Evolutionary conservation across 2,329 filamentous ascomycete species (phyloP), one percentile per base, ranked within the genome.

Genomic region (Sarocladium brachiariae): DNA sequence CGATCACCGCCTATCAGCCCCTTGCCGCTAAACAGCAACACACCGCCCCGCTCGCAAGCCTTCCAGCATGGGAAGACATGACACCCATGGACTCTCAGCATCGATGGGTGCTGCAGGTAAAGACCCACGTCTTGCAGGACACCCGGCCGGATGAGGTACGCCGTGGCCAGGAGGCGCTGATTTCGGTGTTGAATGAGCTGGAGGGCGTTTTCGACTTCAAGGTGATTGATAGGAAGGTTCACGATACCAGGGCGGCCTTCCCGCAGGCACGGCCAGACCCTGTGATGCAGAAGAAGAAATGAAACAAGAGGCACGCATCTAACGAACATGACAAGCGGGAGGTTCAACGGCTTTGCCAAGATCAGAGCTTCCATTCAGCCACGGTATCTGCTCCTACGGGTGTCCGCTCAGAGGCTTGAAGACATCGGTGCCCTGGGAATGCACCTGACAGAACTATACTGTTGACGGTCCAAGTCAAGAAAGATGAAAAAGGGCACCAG

Each of bases 141-240:
- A 77, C 72, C 55, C 74, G 77, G 49, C 79, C 78, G 0, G 77
- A 80, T 33, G 77, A 79, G 58, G 70, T 83, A 25, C 69, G 74
- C 39, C 74, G 78, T 56, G 78, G 70, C 0, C 72, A 75, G 35
- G 75, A 77, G n/a, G 69, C 73, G 54, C 64, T 85, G 4, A 55
- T 73, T 16, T 66, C 62, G 1, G 63, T 76, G 1, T 68, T 71
- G 30, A 65, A 63, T 11, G 72, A 78, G 49, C 66, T 82, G 6
- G 69, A 72, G 2, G 75, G 76, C 0, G 71, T 74, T 0, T 77
- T 81, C 53, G 71, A 76, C 31, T 78, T 81, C 56, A 68, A 69
- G 51, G 58, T 65, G 3, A 69, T 76, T 48, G 77, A 81, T 54
- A 73, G 78, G 47, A 73, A 73, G 52, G 71, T 72, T 3, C 71